Evolutionary conservation across 2,329 filamentous ascomycete genomes (phyloP), one percentile per base, ranked within the genome.

Genomic region (Didymella sp.): DNA sequence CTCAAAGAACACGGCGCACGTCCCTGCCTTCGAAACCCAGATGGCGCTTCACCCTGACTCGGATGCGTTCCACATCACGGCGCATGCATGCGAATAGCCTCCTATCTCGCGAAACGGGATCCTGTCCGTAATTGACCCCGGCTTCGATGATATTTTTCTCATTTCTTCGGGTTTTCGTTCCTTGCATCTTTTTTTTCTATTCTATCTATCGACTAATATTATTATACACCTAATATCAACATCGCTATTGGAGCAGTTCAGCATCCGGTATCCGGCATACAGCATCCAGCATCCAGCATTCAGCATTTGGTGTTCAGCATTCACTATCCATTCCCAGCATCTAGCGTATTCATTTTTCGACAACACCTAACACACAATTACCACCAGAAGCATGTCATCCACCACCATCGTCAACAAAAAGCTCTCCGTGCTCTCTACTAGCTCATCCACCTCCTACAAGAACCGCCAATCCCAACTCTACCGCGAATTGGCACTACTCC

Each of bases 381-480:
- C 8, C 6, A 31, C 38, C 24, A 43, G 37, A 30, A 27, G 13
- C 24, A 57, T 57, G 54, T 31, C 54, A 24, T 56, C 54, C 6
- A 56, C 54, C 11, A 52, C 43, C n/a, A 17, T 48, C 15, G n/a
- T 57, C 43, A 52, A 52, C 21, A 57, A 45, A 21, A 52, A 51
- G 7, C 30, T 57, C 24, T 58, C 56, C 11, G 11, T 54, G 24
- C 30, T 42, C 19, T 71, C 70, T 47, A 60, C 62, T 30, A 50
- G 61, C 27, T 71, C 69, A 54, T 55, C 61, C 1, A 67, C 70
- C 33, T 64, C 64, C 25, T 71, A 70, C 49, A 51, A 58, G n/a
- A 53, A 69, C 7, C 73, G 73, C 27, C 73, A 75, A 56, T 73
- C 69, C 33, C 62, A 70, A 37, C 70, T 75, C 24, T 64, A 68